Base-by-base conservation (phyloP, 1,284 basidiomycete genomes). In the Marasmius sp. region DNA sequence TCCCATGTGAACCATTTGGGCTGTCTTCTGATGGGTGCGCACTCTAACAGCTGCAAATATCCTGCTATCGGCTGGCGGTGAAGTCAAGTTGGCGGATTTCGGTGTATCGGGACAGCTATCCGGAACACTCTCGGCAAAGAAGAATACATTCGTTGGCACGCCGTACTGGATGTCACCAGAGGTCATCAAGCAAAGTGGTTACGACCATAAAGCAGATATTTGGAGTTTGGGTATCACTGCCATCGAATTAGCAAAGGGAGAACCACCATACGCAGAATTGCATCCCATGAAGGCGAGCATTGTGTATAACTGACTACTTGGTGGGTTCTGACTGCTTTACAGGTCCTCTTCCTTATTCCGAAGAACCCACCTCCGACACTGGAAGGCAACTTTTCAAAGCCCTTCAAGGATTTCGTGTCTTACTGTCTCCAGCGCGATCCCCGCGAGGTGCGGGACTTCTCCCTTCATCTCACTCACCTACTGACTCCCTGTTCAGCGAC, bases 101-200 rank as follows among this genome's bases (percentile, higher is more conserved):
- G 97, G 97, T 72, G 97, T 99, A 3, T 97, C 95, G 1, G 97
- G 97, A n/a, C 97, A 99, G 72, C 84, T 99, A 27, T 98, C 95
- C 47, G 93, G 94, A 3, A 97, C 95, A 0, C 83, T 97, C 41
- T 93, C 92, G 61, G 95, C 95, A n/a, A 97, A 97, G 87, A 98
- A 98, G 85, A 98, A 98, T 70, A 98, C 95, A 0, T 98, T 98
- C 72, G 96, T 98, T 57, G 94, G 97, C 36, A 97, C 96, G 14
- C 94, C 94, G 1, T 97, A 96, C 72, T 97, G 95, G 95, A 99
- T 99, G 97, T 95, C 94, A 22, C 97, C 97, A 7, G 97, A 99
- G 74, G 97, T 99, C 22, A 98, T 99, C 82, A 98, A 98, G 77
- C 97, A 99, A 78, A 97, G 94, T 64, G 97, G 97, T 8, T 99